Base-by-base conservation (phyloP, 1,284 basidiomycete genomes). In the Inonotus hispidus region DNA sequence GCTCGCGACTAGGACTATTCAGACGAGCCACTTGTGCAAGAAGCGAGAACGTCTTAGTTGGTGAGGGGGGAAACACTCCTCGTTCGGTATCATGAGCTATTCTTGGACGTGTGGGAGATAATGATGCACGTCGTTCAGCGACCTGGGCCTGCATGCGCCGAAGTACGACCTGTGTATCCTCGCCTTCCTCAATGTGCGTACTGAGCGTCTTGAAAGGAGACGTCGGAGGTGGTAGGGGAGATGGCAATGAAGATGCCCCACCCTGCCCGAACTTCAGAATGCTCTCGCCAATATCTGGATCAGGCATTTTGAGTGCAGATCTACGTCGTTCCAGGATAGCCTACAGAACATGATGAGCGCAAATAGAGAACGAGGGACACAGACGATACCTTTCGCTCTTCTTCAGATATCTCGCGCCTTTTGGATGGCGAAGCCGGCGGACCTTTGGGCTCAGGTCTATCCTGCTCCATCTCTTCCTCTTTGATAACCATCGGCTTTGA, bases 251-350 rank as follows among this genome's bases (percentile, higher is more conserved):
- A 13, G 67, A 69, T 19, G 65, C 53, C 27, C 70, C 67, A 3
- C 69, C 67, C 3, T 71, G 66, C 21, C 62, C 62, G 14, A 55
- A 35, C 5, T 82, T 82, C 1, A 83, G 83, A 6, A 78, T 75
- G 41, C 77, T 76, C 11, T 77, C 80, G 23, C 73, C 76, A 68
- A 82, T 84, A 68, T 83, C 83, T 16, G 73, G 72, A 63, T 82
- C 81, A 1, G 78, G 77, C 32, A 78, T 77, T 1, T 71, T 74
- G 23, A 85, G 68, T 0, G 84, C 83, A 50, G 83, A 85, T 6
- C 79, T 76, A 35, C 84, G 71, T 5, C 84, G 77, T 58, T 84
- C 83, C 62, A 80, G 76, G 53, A 87, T 86, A 0, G 82, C 83
- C 82, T 83, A 45, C n/a, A 4, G 2, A 32, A 62, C 10, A 53